Percentiles rank a stretch among this genome's conserved stretches.
Evolutionary conservation across 139 green algal genomes (phyloP).

Genomic region (Micractinium sp.): DNA sequence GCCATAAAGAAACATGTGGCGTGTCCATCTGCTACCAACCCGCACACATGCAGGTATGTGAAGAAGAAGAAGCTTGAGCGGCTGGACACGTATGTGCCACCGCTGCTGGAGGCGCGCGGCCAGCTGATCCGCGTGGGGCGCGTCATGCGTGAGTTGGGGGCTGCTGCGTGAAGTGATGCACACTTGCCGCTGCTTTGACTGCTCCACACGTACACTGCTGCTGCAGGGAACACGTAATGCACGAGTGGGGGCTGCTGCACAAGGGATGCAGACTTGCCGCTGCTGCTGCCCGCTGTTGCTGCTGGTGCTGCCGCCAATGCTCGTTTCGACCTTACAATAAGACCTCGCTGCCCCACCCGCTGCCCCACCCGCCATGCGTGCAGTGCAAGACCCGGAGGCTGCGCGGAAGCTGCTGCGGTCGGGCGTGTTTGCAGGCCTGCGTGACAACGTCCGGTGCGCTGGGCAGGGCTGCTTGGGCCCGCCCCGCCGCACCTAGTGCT

Average conservation of each 20-base stretch:
- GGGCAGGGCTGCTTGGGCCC: neutral
- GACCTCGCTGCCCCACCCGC: neutral
- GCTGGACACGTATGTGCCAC: constrained; percentile 47
- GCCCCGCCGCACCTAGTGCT: neutral
- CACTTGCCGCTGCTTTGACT: neutral
- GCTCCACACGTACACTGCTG: neutral
- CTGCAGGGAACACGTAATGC: neutral
- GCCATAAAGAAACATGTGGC: too few species aligned
- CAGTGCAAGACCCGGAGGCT: constrained; percentile 24
- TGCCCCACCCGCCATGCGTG: neutral
- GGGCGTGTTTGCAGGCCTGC: constrained; percentile 47
- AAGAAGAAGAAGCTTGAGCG: constrained; percentile 47
- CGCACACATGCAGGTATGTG: constrained; percentile 27
- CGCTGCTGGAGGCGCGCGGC: constrained; percentile 37
- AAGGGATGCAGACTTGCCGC: too few species aligned
- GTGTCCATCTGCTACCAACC: too few species aligned
- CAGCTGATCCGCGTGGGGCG: constrained; percentile 46
- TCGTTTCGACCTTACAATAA: neutral
- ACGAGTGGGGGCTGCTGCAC: too few species aligned
- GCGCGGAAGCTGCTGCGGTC: constrained; percentile 40
- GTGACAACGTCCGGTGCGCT: constrained; percentile 10
- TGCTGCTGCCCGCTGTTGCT: neutral
- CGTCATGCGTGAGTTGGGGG: constrained; percentile 35
- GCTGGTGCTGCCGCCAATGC: neutral
- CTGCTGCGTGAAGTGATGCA: neutral